Conservation (phyloP, 192 early-diverging fungal species). For the Backusella luteola region DNA sequence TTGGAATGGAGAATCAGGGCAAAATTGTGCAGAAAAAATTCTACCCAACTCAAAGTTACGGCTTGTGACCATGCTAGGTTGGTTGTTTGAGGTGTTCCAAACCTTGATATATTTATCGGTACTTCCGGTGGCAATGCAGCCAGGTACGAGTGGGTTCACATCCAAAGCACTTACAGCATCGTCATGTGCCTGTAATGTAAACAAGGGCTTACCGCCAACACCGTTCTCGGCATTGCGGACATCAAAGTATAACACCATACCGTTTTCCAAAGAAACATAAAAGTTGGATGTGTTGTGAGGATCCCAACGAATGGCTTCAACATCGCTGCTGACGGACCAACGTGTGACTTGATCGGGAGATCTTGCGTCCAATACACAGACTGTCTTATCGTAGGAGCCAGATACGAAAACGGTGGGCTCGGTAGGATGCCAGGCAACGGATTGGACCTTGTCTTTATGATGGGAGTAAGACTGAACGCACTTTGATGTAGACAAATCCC, state of each 20-base stretch:
- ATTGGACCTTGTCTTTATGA: conserved; percentile 89
- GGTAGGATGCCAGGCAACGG: conserved; percentile 88
- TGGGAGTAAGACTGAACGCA: conserved; percentile 80
- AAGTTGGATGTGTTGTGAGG: conserved; percentile 76
- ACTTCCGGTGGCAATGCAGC: conserved; percentile 89
- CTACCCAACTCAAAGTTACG: conserved; percentile 80
- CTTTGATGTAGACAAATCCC: conserved; percentile 81
- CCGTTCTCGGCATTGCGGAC: conserved; percentile 48
- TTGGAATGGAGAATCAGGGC: conserved; percentile 89
- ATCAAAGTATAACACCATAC: conserved; percentile 90
- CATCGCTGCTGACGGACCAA: conserved; percentile 80
- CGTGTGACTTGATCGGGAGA: conserved; percentile 66
- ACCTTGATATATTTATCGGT: conserved; percentile 91
- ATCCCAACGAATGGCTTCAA: conserved; percentile 92
- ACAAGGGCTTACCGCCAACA: conserved; percentile 58
- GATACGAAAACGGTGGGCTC: conserved; percentile 86
- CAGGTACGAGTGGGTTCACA: conserved; percentile 73
- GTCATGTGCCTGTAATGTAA: conserved; percentile 93
- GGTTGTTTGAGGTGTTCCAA: conserved; percentile 80
- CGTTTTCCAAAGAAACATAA: conserved; percentile 88
- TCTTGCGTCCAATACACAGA: conserved; percentile 90
- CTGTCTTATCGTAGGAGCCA: conserved; percentile 89
- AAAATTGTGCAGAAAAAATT: conserved; percentile 86
- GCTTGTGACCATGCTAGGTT: conserved; percentile 82
- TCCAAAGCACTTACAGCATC: conserved; percentile 86